These are phyloP conservation scores for Parascedosporium putredinis DNA, from an alignment of 2,329 filamentous ascomycete genomes.

Conservation along the genomic window DNA sequence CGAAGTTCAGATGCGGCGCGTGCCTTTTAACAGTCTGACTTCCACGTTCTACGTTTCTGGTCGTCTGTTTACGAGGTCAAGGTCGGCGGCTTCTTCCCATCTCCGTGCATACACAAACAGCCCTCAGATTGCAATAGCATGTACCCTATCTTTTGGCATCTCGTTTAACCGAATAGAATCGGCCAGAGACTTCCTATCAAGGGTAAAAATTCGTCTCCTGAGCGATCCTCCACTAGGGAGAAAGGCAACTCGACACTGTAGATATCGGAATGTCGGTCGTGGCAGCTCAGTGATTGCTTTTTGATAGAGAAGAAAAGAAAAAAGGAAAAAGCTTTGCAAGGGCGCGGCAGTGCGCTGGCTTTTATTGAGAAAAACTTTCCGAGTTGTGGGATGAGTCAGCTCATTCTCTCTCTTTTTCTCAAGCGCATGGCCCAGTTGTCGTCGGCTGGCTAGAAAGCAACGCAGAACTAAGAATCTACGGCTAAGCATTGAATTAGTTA, in stretches of 20 bases:
- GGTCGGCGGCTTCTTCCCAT: too few species aligned
- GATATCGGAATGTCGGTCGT: constrained; percentile 49
- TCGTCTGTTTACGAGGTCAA: too few species aligned
- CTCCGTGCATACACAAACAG: too few species aligned
- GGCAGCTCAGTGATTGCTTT: constrained; percentile 56
- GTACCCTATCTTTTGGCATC: constrained; percentile 53
- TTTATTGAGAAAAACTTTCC: constrained; percentile 1
- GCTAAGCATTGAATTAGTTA: too few species aligned
- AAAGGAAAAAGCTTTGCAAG: constrained; percentile 21
- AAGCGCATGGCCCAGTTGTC: too few species aligned
- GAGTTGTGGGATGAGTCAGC: constrained; percentile 3
- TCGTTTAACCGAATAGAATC: constrained; percentile 31
- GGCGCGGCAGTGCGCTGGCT: constrained; percentile 11
- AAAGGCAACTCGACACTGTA: constrained; percentile 56
- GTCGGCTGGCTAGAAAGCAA: constrained; percentile 1
- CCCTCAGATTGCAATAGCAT: too few species aligned
- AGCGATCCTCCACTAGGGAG: constrained; percentile 35
- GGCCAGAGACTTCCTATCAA: constrained; percentile 47
- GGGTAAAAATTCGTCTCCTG: constrained; percentile 46
- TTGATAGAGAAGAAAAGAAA: constrained; percentile 39
- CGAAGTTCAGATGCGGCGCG: too few species aligned
- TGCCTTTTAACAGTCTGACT: too few species aligned
- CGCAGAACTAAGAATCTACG: too few species aligned
- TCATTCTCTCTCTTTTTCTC: too few species aligned
- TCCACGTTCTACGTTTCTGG: too few species aligned